A percentile compares a stretch with the other conserved stretches of the same genome.
Evolutionary conservation across 2,329 filamentous ascomycete genomes (phyloP).

Genomic region (Cordyceps cicadae): DNA sequence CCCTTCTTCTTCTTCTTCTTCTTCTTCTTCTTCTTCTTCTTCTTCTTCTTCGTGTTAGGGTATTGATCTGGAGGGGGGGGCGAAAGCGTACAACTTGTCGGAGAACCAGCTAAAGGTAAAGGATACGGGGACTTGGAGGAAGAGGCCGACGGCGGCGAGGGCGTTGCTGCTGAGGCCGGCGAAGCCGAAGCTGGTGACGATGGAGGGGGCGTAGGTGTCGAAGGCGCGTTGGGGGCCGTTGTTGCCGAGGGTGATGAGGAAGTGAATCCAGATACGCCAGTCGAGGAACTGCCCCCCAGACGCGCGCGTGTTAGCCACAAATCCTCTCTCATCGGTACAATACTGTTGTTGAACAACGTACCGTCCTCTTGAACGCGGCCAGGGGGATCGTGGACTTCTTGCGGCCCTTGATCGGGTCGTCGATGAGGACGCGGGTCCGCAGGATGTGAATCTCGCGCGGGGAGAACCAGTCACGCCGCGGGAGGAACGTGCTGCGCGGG

Average conservation of each 20-base stretch:
- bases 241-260: conserved; percentile 41
- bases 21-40: no score
- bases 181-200: conserved; percentile 47
- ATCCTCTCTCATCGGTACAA: no score
- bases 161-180: conserved; percentile 40
- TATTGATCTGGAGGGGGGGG: no score
- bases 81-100: conserved; percentile 40
- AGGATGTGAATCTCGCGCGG: conserved; percentile 34
- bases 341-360: conserved; percentile 12
- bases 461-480: conserved; percentile 26
- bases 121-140: conserved; percentile 42
- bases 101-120: conserved; percentile 45
- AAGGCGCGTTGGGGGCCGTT: conserved; percentile 39
- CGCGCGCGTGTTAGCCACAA: not conserved
- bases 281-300: conserved; percentile 30
- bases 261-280: conserved; percentile 45
- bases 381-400: conserved; percentile 40
- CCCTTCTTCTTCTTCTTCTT: no score
- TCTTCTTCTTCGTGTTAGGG: not conserved
- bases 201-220: conserved; percentile 45
- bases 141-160: conserved; percentile 45
- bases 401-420: conserved; percentile 37
- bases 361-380: conserved; percentile 35
- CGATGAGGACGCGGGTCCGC: conserved; percentile 31
- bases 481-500: conserved; percentile 34